Evolutionary conservation across 2,329 filamentous ascomycete species (phyloP), one percentile per base, ranked within the genome.

Genomic region (Lecanoromycetidae sp.): DNA sequence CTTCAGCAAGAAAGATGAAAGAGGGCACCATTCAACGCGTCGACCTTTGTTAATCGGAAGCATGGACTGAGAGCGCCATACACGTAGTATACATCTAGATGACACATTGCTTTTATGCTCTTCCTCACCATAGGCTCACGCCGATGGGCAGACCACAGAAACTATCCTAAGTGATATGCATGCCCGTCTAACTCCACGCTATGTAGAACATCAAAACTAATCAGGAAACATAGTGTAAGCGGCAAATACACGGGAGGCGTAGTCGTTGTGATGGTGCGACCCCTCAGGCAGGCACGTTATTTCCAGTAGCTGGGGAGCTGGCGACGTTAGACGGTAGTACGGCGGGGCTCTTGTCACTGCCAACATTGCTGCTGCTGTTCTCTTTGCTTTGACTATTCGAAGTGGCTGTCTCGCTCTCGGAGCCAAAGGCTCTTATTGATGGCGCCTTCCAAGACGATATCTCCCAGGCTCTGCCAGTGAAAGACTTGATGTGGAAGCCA

Each of bases 391-490:
- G 74, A 56, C 71, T 77, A 30, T 75, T 75, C 22, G 68, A 69
- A 5, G 69, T 71, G 57, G 72, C 72, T 39, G 75, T 69, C 33
- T 69, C 67, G 44, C 41, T 82, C 81, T 54, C 77, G 76, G 82
- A 75, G 61, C 84, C 61, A 5, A 56, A 30, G 4, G 57, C 57
- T 32, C 57, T 56, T 2, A 60, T 46, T 23, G 58, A 61, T 25
- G 61, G 60, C 27, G 86, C 82, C 44, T 79, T 80, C 87, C 90
- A 96, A 46, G 85, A 80, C 17, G 80, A 75, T 38, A 94, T 74
- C 54, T 83, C 77, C 87, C 88, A 95, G 26, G 76, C 61, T 13
- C 87, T 76, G 44, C 90, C 90, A 1, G 90, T 95, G 63, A 96
- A 96, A 64, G 82, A 94, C 72, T 94, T 94, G 57, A 96, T 71